Evolutionary conservation across 192 early-diverging fungal genomes (phyloP), one percentile per base, ranked within the genome.

Genomic region (Fimicolochytrium jonesii): DNA sequence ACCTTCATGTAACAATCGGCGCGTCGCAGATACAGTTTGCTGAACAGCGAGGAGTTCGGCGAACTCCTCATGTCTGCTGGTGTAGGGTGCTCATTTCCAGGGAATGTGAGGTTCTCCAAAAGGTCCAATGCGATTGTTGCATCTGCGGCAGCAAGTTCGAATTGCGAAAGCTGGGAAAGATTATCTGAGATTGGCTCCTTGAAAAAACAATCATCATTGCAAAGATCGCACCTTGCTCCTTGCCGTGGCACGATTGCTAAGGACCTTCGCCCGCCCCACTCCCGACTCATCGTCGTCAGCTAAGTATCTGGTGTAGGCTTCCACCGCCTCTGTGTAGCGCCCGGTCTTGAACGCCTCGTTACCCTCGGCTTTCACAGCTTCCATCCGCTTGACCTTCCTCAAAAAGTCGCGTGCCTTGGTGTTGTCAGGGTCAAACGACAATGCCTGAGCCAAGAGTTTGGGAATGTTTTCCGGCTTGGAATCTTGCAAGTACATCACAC

Each of bases 381-480:
- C 92, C 33, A 91, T 53, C 3, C 62, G 62, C 61, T 77, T 82
- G 28, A 87, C 74, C 56, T 78, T 81, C 65, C 87, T 85, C 62
- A 87, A 59, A 25, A 93, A 59, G 33, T 69, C 61, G 20, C 84
- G 75, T 6, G 90, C 88, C 35, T 80, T 77, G 30, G 70, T 61
- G 61, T 90, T 82, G 72, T 92, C 90, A 10, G 90, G 91, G 61
- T 93, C 90, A 67, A 75, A 91, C 1, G 81, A 69, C 26, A 93
- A 66, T 4, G 89, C 86, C 48, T 87, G 77, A 15, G 55, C 43
- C 20, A 81, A 54, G 23, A 69, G 52, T 60, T 70, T 56, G 7
- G 55, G 45, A 7, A 81, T 70, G 4, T 61, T 53, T 11, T 66
- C 47, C 3, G 75, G 64, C 45, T 79, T 73, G 10, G 72, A 52